A percentile compares a stretch with the other conserved stretches of the same genome.
These are phyloP conservation scores for Protomyces lactucae-debilis DNA, from an alignment of 1,139 yeast species.

Conservation along the genomic window DNA sequence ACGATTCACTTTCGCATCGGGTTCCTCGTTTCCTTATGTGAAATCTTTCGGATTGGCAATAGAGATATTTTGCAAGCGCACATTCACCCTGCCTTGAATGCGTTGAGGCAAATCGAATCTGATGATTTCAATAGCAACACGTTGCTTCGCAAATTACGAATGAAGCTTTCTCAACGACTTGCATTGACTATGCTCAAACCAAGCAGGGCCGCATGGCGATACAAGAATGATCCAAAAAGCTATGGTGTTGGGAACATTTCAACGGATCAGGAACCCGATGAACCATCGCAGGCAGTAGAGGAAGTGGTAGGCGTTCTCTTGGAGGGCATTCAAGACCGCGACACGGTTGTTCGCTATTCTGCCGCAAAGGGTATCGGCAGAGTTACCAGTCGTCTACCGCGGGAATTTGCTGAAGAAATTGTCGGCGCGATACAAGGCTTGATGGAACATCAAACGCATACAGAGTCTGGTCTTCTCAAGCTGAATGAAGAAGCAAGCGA, in stretches of 20 bases:
- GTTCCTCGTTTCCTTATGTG: constrained; percentile 8
- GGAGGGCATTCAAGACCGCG: constrained; percentile 38
- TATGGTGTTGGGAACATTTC: neutral
- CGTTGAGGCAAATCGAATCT: neutral
- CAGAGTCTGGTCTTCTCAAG: constrained; percentile 22
- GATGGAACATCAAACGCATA: constrained; percentile 35
- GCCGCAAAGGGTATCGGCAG: constrained; percentile 49
- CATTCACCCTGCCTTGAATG: neutral
- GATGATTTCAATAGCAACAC: constrained; percentile 22
- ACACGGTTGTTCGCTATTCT: constrained; percentile 45
- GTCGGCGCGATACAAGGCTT: constrained; percentile 37
- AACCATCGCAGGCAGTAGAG: constrained; percentile 41
- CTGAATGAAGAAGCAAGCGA: constrained; percentile 35
- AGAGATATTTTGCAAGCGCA: constrained; percentile 12
- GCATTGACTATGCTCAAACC: constrained; percentile 31
- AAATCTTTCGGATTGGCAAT: constrained; percentile 15
- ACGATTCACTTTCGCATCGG: constrained; percentile 16
- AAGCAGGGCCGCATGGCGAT: constrained; percentile 21
- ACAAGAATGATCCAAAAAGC: constrained; percentile 5
- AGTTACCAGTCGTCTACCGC: constrained; percentile 39
- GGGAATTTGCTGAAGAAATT: constrained; percentile 40
- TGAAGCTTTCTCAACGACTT: constrained; percentile 33
- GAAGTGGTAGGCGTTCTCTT: constrained; percentile 43
- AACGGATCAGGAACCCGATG: neutral
- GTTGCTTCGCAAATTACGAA: constrained; percentile 31